Evolutionary conservation across 177 flowering plant genomes (phyloP), one percentile per base, ranked within the genome.

Genomic region (Vitis hybrid): DNA sequence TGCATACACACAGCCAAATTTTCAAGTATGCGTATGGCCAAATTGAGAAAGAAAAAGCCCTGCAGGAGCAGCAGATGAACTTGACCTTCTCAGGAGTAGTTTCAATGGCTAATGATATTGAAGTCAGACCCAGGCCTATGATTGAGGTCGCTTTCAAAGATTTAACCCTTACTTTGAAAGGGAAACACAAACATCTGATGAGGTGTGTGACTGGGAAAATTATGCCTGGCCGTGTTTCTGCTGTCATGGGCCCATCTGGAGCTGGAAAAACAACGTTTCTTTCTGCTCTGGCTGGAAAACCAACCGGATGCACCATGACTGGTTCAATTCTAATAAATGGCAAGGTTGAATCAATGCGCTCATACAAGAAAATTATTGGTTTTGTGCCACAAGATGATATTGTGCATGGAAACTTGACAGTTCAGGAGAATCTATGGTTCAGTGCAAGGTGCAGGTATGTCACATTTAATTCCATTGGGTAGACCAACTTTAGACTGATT

Each of bases 161-260:
- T 84, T 82, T 95, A 63, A 89, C 98, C 18, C 87, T 95, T 24
- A 91, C 96, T 41, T 74, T 93, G 77, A 95, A 83, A 77, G 93
- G 93, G 41, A 95, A 88, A 82, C 79, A 88, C 53, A 93, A 81
- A 77, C 90, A 87, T 82, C 78, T 95, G 3, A 54, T 95, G 81
- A 88, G 94, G 74, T 84, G 92, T 75, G 93, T 95, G 70, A 93
- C 94, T 2, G 99, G 99, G 60, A 95, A 91, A 77, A 74, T 95
- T 70, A 71, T 71, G 71, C 97, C 99, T 61, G 98, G 97, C 10
- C 88, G 88, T 67, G 96, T 95, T 76, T 85, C 97, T 57, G 99
- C 99, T 68, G 96, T 95, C 50, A 95, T 95, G 99, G 99, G 99
- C 35, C 98, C 99, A 65, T 93, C 99, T 65, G 99, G 99, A 30